Base-by-base conservation (phyloP, 2,329 filamentous ascomycete genomes). In the Nigrograna mackinnonii region DNA sequence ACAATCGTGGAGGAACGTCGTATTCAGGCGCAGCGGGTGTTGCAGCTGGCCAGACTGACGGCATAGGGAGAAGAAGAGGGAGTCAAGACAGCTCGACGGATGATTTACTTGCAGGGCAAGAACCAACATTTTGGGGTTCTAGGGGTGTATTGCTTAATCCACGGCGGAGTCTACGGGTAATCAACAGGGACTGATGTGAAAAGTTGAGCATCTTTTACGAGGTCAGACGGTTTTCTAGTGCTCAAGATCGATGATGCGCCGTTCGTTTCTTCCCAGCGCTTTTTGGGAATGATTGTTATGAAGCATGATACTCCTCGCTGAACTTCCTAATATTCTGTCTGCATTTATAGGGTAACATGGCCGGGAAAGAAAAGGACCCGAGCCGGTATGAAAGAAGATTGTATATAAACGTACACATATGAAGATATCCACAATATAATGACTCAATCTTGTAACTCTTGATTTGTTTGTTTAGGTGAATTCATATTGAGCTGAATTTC, bases 71-170 rank as follows among this genome's bases (percentile, higher is more conserved):
- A 21, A 64, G 69, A 41, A 70, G 68, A 40, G 70, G 68, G 16
- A 76, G 73, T 26, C 68, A 67, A 6, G 68, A 61, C n/a, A 78
- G 75, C 47, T 76, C 74, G 44, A 72, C 68, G 28, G 82, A 84
- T 42, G 82, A 85, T 55, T 57, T 87, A 48, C 57, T 86, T 13
- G 75, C 72, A 3, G 82, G 80, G 0, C 76, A 84, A 46, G 84
- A 89, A 62, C 86, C 86, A 46, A 86, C 79, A 44, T 90, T 89
- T 68, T 83, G 87, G 64, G 86, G 74, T 1, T 62, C 68, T n/a
- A 64, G 49, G 40, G 69, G 78, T 37, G 83, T 87, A 20, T 68
- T 88, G 56, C 66, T 89, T 66, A 85, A 84, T 47, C 85, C 85
- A 17, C 74, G 84, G 57, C 72, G 85, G 58, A 87, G 84, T 55